A percentile compares a stretch with the other conserved stretches of the same genome.
These are phyloP conservation scores for Nakazawaea holstii DNA, from an alignment of 805 yeast species.

Conservation along the genomic window DNA sequence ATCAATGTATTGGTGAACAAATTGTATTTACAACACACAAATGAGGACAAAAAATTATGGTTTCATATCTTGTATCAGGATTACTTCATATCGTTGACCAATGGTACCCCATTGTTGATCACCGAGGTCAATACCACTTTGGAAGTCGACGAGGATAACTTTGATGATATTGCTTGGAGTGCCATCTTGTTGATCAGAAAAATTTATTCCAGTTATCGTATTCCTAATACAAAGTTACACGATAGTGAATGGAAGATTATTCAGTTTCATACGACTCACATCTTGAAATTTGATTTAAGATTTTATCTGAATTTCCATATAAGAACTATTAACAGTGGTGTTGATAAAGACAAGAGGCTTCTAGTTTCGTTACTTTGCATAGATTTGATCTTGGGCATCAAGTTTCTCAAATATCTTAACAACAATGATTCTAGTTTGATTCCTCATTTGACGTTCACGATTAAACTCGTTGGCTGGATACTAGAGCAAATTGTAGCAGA, in stretches of 20 bases:
- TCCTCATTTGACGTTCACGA: not conserved
- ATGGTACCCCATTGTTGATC: slow-evolving; percentile 2
- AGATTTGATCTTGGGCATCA: slow-evolving; percentile 1
- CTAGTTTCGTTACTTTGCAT: not conserved
- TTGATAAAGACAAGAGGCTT: slow-evolving; percentile 5
- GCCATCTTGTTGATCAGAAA: not conserved
- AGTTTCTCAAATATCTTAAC: not conserved
- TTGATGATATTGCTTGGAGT: slow-evolving; percentile 1
- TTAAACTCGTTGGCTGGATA: not conserved
- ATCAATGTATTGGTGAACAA: not conserved
- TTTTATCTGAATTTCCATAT: slow-evolving; percentile 5
- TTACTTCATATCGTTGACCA: not conserved
- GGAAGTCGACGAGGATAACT: slow-evolving; percentile 5
- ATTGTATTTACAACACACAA: not conserved
- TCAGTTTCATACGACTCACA: not conserved
- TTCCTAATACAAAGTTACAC: not conserved
- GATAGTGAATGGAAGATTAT: not conserved
- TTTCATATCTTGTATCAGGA: slow-evolving; percentile 4
- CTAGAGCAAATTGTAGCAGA: slow-evolving; percentile 1
- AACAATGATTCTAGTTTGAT: not conserved
- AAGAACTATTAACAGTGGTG: slow-evolving; percentile 3
- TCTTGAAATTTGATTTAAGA: slow-evolving; percentile 1
- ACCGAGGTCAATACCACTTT: not conserved
- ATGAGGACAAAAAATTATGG: not conserved
- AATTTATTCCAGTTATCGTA: not conserved